A percentile compares a stretch with the other conserved stretches of the same genome.
phyloP scores from a whole-genome alignment of 441 rosid species.

The Gossypium armourianum region DNA sequence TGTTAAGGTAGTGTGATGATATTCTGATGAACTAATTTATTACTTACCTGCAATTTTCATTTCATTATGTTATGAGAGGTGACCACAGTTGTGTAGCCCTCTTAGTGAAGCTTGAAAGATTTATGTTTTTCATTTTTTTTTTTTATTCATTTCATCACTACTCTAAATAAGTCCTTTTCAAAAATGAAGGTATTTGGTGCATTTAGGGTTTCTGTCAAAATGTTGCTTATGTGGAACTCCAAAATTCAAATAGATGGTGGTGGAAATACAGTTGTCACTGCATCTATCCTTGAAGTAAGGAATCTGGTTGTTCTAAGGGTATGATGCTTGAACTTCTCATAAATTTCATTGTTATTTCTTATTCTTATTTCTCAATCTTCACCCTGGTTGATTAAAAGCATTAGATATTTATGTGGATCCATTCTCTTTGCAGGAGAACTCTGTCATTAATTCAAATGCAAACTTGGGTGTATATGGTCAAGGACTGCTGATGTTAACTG shows the following conservation, averaged over 20 bases:
- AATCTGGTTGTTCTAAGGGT: conserved; percentile 91
- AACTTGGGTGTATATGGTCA: conserved; percentile 89
- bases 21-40: not conserved
- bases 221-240: conserved; percentile 95
- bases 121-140: not conserved
- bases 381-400: not conserved
- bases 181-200: conserved; percentile 86
- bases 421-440: conserved; percentile 55
- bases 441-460: conserved; percentile 71
- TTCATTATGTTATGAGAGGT: not conserved
- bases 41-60: not conserved
- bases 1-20: not conserved
- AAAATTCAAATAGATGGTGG: conserved; percentile 81
- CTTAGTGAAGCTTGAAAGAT: conserved; percentile 1
- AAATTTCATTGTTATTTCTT: conserved; percentile 9
- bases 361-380: not conserved
- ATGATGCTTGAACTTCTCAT: conserved; percentile 22
- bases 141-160: conserved; percentile 4
- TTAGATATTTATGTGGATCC: conserved; percentile 16
- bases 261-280: conserved; percentile 73
- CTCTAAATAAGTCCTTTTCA: conserved; percentile 15
- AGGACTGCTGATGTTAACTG: conserved; percentile 71
- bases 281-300: conserved; percentile 88
- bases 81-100: not conserved
- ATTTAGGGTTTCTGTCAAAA: conserved; percentile 78